phyloP scores from a whole-genome alignment of 306 rosid genomes.

The Gillenia trifoliata region DNA sequence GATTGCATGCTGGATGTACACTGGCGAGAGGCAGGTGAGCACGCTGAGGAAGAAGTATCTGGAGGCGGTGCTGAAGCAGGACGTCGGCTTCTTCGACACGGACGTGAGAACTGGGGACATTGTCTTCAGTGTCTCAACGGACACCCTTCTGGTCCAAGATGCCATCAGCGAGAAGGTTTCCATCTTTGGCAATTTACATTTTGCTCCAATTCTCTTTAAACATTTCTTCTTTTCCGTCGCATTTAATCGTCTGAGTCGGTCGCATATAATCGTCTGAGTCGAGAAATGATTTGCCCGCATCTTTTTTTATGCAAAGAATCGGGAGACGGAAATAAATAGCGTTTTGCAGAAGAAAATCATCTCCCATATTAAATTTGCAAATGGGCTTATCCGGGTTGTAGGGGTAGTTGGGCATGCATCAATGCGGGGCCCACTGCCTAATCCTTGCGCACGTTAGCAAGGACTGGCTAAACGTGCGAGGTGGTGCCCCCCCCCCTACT shows the following conservation, averaged over 20 bases:
- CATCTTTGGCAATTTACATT: conserved; percentile 5
- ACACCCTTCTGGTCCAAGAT: conserved; percentile 94
- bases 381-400: conserved; percentile 18
- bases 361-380: background rate
- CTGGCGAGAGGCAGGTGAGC: conserved; percentile 93
- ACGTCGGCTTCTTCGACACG: conserved; percentile 95
- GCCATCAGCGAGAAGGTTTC: conserved; percentile 92
- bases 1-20: conserved; percentile 98
- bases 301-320: too few relatives aligned
- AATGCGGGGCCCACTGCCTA: conserved; percentile 16
- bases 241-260: too few relatives aligned
- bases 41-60: conserved; percentile 89
- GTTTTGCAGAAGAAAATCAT: background rate
- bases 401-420: conserved; percentile 13
- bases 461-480: conserved; percentile 9
- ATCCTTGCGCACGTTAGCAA: conserved; percentile 20
- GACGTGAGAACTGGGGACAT: conserved; percentile 98
- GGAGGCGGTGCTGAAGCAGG: conserved; percentile 89
- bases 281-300: too few relatives aligned
- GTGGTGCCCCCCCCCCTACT: background rate
- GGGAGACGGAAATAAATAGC: too few relatives aligned
- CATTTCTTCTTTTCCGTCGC: background rate
- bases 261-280: too few relatives aligned
- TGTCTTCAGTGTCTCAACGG: conserved; percentile 93
- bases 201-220: background rate